phyloP scores from a whole-genome alignment of 768 basidiomycete species.

The Boletus sensibilis region DNA sequence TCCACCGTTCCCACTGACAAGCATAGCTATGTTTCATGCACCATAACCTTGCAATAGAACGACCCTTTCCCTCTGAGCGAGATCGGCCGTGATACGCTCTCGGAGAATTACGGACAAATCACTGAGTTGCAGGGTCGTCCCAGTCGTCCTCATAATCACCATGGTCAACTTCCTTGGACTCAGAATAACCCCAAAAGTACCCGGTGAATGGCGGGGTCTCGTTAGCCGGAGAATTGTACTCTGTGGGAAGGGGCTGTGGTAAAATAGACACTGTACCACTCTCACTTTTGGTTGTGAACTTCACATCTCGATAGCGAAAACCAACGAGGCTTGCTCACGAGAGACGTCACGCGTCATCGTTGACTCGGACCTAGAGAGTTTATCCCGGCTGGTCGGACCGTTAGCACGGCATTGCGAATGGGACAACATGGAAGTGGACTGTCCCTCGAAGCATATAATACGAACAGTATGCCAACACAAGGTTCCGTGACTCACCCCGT shows the following conservation, averaged over 20 bases:
- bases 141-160: neutral
- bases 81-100: neutral
- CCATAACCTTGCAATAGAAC: neutral
- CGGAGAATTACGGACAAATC: neutral
- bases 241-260: neutral
- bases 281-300: neutral
- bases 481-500: conserved; percentile 10
- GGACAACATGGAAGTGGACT: conserved; percentile 1
- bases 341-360: neutral
- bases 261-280: neutral
- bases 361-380: neutral
- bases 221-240: conserved; percentile 1
- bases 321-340: neutral
- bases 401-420: neutral
- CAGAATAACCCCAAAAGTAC: neutral
- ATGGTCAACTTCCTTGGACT: neutral
- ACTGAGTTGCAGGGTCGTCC: neutral
- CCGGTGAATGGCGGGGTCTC: neutral
- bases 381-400: neutral
- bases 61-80: neutral
- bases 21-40: neutral
- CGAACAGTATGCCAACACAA: neutral
- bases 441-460: conserved; percentile 16
- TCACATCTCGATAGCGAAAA: neutral
- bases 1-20: neutral